Percentiles rank a stretch among this genome's conserved stretches.
Conservation (phyloP, 2,329 filamentous ascomycete species). For the Chalaropsis thielavioides region DNA sequence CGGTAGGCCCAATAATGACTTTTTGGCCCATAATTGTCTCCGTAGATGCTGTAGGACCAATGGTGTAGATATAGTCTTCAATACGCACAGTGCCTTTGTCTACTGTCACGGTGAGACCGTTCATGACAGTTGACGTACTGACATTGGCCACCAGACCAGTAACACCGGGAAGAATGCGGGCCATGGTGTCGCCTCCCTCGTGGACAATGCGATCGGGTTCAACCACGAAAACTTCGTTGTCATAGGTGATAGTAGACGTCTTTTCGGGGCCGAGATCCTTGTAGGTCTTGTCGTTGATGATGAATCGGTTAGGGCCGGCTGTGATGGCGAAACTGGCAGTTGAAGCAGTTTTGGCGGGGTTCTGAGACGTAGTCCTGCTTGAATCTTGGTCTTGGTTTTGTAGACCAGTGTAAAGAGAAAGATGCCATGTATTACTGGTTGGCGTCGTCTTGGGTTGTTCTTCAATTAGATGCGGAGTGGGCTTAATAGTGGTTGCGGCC, state of each 20-base stretch:
- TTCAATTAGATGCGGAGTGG: neutral
- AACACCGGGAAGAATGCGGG: slow-evolving; percentile 27
- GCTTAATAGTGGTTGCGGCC: neutral
- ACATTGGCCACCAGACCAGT: slow-evolving; percentile 23
- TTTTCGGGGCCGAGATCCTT: slow-evolving; percentile 26
- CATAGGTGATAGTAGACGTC: slow-evolving; percentile 31
- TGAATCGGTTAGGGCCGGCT: slow-evolving; percentile 31
- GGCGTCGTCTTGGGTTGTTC: neutral
- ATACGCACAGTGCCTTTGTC: slow-evolving; percentile 30
- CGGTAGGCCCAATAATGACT: slow-evolving; percentile 26
- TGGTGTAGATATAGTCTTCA: slow-evolving; percentile 30
- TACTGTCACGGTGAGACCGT: slow-evolving; percentile 29
- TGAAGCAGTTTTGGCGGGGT: neutral
- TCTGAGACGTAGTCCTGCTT: neutral
- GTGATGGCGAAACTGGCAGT: slow-evolving; percentile 28
- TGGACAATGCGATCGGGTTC: slow-evolving; percentile 26
- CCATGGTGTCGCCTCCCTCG: slow-evolving; percentile 25
- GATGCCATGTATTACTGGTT: neutral
- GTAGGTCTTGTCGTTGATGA: slow-evolving; percentile 35
- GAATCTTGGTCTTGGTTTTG: neutral
- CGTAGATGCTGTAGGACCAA: slow-evolving; percentile 27
- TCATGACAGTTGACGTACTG: slow-evolving; percentile 28
- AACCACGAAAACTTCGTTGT: slow-evolving; percentile 33
- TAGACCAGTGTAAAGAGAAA: neutral
- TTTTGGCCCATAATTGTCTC: slow-evolving; percentile 24